Conservation (phyloP, 768 basidiomycete species). For the Imleria badia region DNA sequence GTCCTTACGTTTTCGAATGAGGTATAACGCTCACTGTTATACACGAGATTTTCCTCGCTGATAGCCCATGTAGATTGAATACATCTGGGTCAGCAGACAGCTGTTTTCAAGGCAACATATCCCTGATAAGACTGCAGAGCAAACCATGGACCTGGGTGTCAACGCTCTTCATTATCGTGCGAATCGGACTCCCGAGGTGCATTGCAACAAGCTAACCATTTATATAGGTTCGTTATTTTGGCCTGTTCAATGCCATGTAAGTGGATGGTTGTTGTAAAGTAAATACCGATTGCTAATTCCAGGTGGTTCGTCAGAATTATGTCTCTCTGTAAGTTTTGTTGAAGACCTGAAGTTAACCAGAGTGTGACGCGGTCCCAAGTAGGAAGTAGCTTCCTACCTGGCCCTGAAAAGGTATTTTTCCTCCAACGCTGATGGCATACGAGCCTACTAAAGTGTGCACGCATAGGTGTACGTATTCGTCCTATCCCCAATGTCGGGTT, state of each 20-base stretch:
- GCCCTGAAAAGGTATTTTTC: not conserved
- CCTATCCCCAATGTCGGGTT: not conserved
- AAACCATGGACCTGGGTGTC: slow-evolving; percentile 11
- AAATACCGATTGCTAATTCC: not conserved
- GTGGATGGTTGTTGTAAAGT: not conserved
- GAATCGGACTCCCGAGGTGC: not conserved
- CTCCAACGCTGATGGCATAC: not conserved
- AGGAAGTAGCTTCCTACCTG: slow-evolving; percentile 2
- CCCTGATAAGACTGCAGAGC: not conserved
- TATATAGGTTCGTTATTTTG: slow-evolving; percentile 11
- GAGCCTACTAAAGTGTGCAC: not conserved
- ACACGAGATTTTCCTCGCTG: too few species aligned
- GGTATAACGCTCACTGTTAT: too few species aligned
- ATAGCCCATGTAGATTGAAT: too few species aligned
- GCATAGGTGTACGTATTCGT: slow-evolving; percentile 1
- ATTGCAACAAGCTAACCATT: not conserved
- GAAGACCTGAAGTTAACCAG: not conserved
- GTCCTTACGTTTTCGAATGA: too few species aligned
- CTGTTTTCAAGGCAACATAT: too few species aligned
- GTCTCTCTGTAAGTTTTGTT: not conserved
- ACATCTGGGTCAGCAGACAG: too few species aligned
- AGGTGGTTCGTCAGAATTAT: not conserved
- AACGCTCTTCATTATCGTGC: slow-evolving; percentile 3
- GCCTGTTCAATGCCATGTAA: not conserved
- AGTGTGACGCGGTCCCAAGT: not conserved